Conservation (phyloP, 305 asterid species). For the Fraxinus dipetala region DNA sequence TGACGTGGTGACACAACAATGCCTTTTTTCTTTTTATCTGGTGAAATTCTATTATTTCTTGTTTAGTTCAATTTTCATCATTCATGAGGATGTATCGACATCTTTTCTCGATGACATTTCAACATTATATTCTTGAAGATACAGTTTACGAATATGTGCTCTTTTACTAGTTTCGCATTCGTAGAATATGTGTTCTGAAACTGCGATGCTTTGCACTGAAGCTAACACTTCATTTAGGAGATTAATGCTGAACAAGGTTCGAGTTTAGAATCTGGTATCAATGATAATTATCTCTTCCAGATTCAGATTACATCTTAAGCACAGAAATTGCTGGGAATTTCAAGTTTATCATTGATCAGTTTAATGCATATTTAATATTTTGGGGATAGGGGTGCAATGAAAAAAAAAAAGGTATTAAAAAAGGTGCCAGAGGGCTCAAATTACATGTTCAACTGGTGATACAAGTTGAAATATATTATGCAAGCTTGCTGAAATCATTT, state of each 20-base stretch:
- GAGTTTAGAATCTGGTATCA: neutral
- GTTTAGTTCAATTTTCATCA: neutral
- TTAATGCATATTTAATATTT: no score
- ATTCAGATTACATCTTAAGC: neutral
- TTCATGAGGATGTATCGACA: neutral
- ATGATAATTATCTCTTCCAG: neutral
- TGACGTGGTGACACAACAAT: neutral
- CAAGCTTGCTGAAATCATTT: neutral
- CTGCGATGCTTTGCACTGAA: neutral
- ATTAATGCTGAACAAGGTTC: neutral
- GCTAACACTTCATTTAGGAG: neutral
- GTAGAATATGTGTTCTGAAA: neutral
- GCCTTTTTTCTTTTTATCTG: neutral
- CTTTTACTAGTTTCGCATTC: neutral
- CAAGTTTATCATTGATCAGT: neutral
- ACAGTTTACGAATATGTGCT: neutral
- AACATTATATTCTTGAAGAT: neutral
- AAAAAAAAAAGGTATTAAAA: neutral
- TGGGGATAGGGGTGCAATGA: neutral
- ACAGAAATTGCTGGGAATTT: neutral
- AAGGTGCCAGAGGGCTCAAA: neutral
- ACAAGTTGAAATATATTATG: neutral
- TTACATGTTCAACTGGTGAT: neutral
- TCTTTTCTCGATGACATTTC: neutral
- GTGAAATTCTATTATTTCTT: neutral